Base-by-base conservation (phyloP, 2,329 filamentous ascomycete genomes). In the Xylariaceae sp. region DNA sequence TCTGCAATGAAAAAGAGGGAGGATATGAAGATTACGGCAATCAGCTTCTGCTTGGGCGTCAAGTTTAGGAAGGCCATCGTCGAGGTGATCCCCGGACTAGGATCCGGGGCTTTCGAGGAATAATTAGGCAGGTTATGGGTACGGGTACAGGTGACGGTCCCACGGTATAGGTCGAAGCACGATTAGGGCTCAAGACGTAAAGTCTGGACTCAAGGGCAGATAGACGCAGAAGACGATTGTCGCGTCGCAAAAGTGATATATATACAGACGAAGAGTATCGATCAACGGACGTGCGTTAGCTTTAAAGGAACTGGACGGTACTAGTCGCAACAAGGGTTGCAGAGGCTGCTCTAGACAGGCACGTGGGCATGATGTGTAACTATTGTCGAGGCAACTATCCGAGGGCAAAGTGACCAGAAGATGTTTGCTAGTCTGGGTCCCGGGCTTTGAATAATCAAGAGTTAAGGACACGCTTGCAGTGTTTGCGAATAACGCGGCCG, bases 1-100 rank as follows among this genome's bases (percentile, higher is more conserved):
- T 84, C 82, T 7, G 77, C 76, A 13, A 81, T 57, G 59, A 84
- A 84, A 62, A 83, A 84, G 0, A 70, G 67, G 45, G 78, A 75
- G 0, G 79, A 81, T 47, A 84, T 80, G 58, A 61, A 71, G 52
- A 84, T 82, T 0, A 78, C 78, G 4, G 72, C 71, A 45, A 75
- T 72, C 3, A 84, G 71, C 60, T 77, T 79, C 57, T 78, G 75
- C 68, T 78, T 82, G 10, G 72, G 72, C 6, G 72, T 69, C 6
- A 78, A 64, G 23, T 65, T 72, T 56, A 74, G 64, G 18, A 55
- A 48, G 3, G 60, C 69, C 76, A 79, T 78, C 44, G 39, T 67
- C 53, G 56, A 54, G 55, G 51, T 53, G 57, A 56, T 50, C 51
- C 37, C 47, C 56, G 56, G 54, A 47, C 30, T 39, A 18, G 50